A percentile compares a stretch with the other conserved stretches of the same genome.
Conservation (phyloP, 257 asterid species). For the Paraleonurus japonicus region DNA sequence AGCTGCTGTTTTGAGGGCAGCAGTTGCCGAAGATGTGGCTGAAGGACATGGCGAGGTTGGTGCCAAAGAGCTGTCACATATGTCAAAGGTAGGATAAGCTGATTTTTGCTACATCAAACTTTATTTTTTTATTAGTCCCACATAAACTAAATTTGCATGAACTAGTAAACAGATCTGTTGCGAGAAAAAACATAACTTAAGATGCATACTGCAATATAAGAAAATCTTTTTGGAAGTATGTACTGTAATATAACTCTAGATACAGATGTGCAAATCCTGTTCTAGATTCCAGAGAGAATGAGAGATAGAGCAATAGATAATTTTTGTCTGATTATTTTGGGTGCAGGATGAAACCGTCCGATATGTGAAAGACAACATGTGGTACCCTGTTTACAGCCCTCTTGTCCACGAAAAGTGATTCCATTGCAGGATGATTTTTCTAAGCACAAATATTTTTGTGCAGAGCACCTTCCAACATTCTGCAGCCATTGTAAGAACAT, state of each 20-base stretch:
- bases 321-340: conserved; percentile 11
- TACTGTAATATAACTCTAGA: background rate
- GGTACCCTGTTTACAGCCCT: conserved; percentile 92
- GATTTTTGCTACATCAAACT: background rate
- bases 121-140: background rate
- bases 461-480: conserved; percentile 19
- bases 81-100: conserved; percentile 60
- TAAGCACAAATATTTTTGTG: conserved; percentile 14
- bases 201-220: no score
- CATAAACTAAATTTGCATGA: no score
- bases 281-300: background rate
- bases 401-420: conserved; percentile 92
- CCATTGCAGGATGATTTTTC: background rate
- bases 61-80: conserved; percentile 63
- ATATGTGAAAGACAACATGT: conserved; percentile 73
- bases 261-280: background rate
- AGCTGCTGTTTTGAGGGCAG: conserved; percentile 84
- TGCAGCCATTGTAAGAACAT: conserved; percentile 27
- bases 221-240: no score
- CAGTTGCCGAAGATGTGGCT: conserved; percentile 75
- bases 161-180: no score
- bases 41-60: conserved; percentile 87
- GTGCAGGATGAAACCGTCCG: conserved; percentile 75
- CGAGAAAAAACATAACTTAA: no score
- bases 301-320: background rate